Evolutionary conservation across 208 protist species (phyloP).

Genomic region (Leishmania braziliensis): DNA sequence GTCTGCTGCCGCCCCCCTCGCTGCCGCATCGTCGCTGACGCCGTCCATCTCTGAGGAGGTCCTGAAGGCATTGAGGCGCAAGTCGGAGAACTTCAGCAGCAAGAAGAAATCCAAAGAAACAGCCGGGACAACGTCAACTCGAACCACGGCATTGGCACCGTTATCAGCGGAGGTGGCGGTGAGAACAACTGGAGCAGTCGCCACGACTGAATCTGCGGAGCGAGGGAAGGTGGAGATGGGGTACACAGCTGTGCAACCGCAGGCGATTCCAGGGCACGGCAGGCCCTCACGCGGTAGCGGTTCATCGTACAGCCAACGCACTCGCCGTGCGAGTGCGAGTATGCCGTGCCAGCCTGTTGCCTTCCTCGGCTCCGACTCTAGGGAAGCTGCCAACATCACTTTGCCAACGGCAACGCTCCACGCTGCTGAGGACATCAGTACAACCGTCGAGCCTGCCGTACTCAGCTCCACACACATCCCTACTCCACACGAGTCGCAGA

Average conservation of each 20-base stretch:
- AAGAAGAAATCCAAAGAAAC: not conserved
- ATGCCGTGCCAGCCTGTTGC: slow-evolving; percentile 22
- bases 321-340: slow-evolving; percentile 2
- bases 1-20: not conserved
- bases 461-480: slow-evolving; percentile 28
- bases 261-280: not conserved
- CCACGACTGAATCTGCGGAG: not conserved
- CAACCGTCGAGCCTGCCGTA: slow-evolving; percentile 12
- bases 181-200: not conserved
- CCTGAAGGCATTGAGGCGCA: slow-evolving; percentile 2
- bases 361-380: slow-evolving; percentile 18
- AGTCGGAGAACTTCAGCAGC: slow-evolving; percentile 11
- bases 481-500: slow-evolving; percentile 5
- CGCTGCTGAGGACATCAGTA: slow-evolving; percentile 16
- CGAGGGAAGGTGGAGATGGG: not conserved
- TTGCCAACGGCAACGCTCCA: not conserved
- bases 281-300: not conserved
- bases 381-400: not conserved
- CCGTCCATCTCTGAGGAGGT: slow-evolving; percentile 8
- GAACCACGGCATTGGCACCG: not conserved
- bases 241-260: not conserved
- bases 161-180: not conserved
- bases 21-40: not conserved
- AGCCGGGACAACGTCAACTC: not conserved
- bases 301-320: slow-evolving; percentile 19